phyloP scores from a whole-genome alignment of 805 yeast genomes.

The Hanseniaspora guilliermondii region DNA sequence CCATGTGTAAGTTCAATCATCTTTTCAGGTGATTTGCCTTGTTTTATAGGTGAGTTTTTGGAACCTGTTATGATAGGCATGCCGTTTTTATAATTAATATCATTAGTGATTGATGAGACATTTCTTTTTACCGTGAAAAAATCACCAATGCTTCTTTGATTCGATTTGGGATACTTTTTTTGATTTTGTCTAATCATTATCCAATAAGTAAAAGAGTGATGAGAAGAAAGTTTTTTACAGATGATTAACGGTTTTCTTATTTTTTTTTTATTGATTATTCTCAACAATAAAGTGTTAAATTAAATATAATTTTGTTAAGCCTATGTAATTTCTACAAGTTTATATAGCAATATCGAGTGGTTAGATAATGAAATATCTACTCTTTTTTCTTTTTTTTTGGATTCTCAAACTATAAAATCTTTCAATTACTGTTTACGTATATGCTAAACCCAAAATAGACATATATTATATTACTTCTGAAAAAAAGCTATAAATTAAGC shows the following conservation, averaged over 20 bases:
- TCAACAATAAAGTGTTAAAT: too few relatives aligned
- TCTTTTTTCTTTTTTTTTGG: too few relatives aligned
- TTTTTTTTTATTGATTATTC: too few relatives aligned
- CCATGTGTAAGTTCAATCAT: conserved; percentile 8
- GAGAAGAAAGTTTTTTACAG: background rate
- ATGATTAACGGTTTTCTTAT: background rate
- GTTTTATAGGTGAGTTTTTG: conserved; percentile 2
- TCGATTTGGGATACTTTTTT: background rate
- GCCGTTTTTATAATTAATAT: conserved; percentile 5
- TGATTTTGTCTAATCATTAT: conserved; percentile 7
- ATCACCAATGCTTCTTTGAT: conserved; percentile 2
- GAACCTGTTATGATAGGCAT: background rate
- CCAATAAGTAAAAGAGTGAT: background rate
- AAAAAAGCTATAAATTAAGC: background rate
- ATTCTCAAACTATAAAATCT: too few relatives aligned
- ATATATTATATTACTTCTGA: too few relatives aligned
- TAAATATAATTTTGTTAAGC: too few relatives aligned
- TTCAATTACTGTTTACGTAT: too few relatives aligned
- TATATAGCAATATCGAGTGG: too few relatives aligned
- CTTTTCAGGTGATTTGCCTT: conserved; percentile 13
- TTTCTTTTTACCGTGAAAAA: conserved; percentile 3
- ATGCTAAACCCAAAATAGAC: too few relatives aligned
- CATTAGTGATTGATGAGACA: background rate
- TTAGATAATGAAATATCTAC: too few relatives aligned
- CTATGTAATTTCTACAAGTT: too few relatives aligned